These are phyloP conservation scores for Pseudogymnoascus sp. DNA, from an alignment of 2,329 filamentous ascomycete species.

Conservation along the genomic window DNA sequence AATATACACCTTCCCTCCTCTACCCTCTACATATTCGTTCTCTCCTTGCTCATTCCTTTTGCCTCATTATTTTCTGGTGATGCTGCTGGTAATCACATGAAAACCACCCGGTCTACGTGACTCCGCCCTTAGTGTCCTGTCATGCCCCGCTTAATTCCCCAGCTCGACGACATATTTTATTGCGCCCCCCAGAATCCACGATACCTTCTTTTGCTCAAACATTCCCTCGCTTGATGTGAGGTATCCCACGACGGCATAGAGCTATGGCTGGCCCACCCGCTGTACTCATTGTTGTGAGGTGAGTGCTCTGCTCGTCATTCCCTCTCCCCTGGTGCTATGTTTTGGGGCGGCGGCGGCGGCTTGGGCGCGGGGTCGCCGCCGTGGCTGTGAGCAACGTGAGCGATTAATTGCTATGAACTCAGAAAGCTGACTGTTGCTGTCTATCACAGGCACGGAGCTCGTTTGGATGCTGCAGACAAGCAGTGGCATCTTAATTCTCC, in stretches of 20 bases:
- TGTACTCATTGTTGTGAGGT: constrained; percentile 44
- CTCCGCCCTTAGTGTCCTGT: background rate
- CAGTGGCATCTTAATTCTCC: constrained; percentile 91
- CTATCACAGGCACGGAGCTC: constrained; percentile 67
- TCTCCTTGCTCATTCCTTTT: background rate
- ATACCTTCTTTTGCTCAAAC: background rate
- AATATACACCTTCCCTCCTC: background rate
- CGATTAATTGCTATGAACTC: background rate
- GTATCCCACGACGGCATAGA: constrained; percentile 4
- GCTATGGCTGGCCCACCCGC: constrained; percentile 41
- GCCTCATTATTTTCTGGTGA: background rate
- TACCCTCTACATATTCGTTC: background rate
- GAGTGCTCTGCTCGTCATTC: constrained; percentile 16
- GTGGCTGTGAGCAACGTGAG: background rate
- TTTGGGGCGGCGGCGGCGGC: background rate
- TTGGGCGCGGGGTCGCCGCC: background rate
- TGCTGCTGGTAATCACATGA: background rate
- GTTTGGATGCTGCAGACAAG: constrained; percentile 89
- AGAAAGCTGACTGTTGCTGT: background rate
- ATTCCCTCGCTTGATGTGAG: constrained; percentile 1
- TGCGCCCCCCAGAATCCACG: background rate
- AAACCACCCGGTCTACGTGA: background rate
- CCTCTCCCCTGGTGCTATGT: background rate
- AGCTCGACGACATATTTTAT: background rate
- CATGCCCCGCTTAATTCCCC: constrained; percentile 1